Evolutionary conservation across 148 eudicot species (phyloP).

Genomic region (Euryodendron excelsum): DNA sequence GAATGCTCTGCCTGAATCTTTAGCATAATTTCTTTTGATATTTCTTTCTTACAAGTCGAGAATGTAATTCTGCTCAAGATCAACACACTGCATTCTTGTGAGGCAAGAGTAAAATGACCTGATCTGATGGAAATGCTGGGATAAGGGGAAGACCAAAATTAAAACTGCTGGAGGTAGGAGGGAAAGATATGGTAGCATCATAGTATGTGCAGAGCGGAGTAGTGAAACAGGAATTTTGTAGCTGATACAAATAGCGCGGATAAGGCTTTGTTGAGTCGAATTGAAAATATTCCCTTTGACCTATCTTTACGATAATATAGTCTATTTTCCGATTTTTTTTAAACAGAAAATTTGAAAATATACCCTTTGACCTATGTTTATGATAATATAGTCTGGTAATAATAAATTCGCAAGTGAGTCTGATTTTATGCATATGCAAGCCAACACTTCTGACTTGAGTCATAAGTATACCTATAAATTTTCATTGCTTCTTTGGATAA

Average conservation of each 20-base stretch:
- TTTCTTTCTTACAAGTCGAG: too few relatives aligned
- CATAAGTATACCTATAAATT: background rate
- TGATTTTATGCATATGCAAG: background rate
- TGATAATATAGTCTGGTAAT: background rate
- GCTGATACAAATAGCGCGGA: background rate
- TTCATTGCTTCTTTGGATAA: background rate
- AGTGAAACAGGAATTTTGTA: background rate
- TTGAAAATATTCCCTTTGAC: background rate
- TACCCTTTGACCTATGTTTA: background rate
- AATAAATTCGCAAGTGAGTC: background rate
- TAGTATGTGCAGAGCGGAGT: background rate
- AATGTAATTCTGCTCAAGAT: too few relatives aligned
- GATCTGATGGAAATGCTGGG: too few relatives aligned
- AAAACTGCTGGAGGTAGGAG: too few relatives aligned
- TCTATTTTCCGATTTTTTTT: background rate
- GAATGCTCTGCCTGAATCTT: too few relatives aligned
- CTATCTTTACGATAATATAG: background rate
- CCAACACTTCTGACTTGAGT: background rate
- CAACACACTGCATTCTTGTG: too few relatives aligned
- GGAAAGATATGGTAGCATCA: too few relatives aligned
- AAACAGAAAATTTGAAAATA: background rate
- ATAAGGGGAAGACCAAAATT: too few relatives aligned
- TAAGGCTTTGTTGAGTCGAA: background rate
- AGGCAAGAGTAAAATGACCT: too few relatives aligned
- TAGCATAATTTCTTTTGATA: too few relatives aligned